Percentiles rank a stretch among this genome's conserved stretches.
phyloP scores from a whole-genome alignment of 2,329 filamentous ascomycete genomes.

The Venturia effusa region DNA sequence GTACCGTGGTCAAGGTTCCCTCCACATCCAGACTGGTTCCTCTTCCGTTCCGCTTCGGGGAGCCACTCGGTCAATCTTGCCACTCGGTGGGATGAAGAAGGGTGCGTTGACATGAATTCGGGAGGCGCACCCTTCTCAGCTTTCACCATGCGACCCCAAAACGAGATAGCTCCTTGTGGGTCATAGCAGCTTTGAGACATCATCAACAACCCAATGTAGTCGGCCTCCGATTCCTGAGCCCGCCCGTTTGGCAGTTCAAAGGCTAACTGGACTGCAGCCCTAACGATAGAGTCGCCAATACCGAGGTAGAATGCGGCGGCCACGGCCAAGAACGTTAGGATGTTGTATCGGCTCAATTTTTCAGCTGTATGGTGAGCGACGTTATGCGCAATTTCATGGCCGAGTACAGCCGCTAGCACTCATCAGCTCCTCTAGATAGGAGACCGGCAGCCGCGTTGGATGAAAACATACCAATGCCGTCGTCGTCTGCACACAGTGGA shows the following conservation, averaged over 20 bases:
- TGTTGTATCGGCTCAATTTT: slow-evolving; percentile 38
- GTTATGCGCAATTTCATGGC: slow-evolving; percentile 72
- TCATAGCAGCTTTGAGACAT: slow-evolving; percentile 74
- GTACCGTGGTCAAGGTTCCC: slow-evolving; percentile 3
- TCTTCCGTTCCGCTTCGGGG: slow-evolving; percentile 8
- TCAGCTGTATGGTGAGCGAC: slow-evolving; percentile 59
- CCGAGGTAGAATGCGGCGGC: slow-evolving; percentile 29
- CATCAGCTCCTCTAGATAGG: background rate
- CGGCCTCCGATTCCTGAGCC: slow-evolving; percentile 64
- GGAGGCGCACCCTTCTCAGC: slow-evolving; percentile 43
- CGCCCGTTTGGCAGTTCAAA: slow-evolving; percentile 58
- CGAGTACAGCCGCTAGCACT: slow-evolving; percentile 53
- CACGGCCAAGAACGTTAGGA: slow-evolving; percentile 29
- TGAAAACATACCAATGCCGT: slow-evolving; percentile 39
- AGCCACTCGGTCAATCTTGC: slow-evolving; percentile 51
- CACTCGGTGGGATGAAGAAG: slow-evolving; percentile 55
- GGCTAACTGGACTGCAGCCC: slow-evolving; percentile 47
- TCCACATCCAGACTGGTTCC: slow-evolving; percentile 5
- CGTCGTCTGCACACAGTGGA: slow-evolving; percentile 53
- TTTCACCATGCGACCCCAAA: slow-evolving; percentile 52
- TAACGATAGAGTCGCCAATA: slow-evolving; percentile 29
- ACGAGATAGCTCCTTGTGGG: slow-evolving; percentile 52
- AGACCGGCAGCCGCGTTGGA: background rate
- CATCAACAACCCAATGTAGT: slow-evolving; percentile 71
- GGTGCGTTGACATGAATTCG: slow-evolving; percentile 68